phyloP scores from a whole-genome alignment of 2,329 filamentous ascomycete species.

The Neonectria sp. region DNA sequence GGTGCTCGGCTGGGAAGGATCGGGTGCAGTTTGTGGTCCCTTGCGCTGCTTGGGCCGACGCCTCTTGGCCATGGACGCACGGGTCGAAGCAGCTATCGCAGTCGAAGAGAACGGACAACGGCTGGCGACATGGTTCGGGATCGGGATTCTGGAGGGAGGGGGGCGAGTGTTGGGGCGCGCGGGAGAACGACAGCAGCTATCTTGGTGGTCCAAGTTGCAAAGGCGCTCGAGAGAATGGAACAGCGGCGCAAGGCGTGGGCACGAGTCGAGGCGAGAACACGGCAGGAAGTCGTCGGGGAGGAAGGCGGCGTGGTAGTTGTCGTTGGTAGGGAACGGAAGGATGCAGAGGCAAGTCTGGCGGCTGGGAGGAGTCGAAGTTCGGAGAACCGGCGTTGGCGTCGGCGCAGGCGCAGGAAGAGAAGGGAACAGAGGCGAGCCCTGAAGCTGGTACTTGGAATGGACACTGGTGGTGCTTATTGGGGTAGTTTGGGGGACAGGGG shows the following conservation, averaged over 20 bases:
- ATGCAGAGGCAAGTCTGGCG: conserved; percentile 3
- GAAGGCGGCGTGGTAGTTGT: not conserved
- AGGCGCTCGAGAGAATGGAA: not conserved
- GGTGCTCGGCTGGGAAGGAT: conserved; percentile 45
- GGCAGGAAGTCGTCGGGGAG: not conserved
- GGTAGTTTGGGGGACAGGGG: conserved; percentile 7
- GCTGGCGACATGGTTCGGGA: conserved; percentile 42
- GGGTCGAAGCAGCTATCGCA: conserved; percentile 38
- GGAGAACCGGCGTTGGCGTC: not conserved
- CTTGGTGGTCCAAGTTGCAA: conserved; percentile 7
- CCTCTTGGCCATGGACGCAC: conserved; percentile 54
- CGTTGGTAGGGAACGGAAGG: not conserved
- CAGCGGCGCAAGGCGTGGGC: not conserved
- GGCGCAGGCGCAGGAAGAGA: conserved; percentile 15
- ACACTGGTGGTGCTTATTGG: conserved; percentile 16
- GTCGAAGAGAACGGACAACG: conserved; percentile 34
- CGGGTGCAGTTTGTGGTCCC: conserved; percentile 42
- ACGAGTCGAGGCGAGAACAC: not conserved
- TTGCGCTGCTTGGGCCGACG: conserved; percentile 49
- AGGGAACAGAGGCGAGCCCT: conserved; percentile 19
- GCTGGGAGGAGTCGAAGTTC: conserved; percentile 7
- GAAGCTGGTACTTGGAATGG: conserved; percentile 16
- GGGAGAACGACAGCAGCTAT: conserved; percentile 29
- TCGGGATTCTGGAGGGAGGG: conserved; percentile 27
- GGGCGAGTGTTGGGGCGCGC: conserved; percentile 32